Evolutionary conservation across 495 filamentous ascomycete species (phyloP), one percentile per base, ranked within the genome.

Genomic region (Penicillium goetzii): DNA sequence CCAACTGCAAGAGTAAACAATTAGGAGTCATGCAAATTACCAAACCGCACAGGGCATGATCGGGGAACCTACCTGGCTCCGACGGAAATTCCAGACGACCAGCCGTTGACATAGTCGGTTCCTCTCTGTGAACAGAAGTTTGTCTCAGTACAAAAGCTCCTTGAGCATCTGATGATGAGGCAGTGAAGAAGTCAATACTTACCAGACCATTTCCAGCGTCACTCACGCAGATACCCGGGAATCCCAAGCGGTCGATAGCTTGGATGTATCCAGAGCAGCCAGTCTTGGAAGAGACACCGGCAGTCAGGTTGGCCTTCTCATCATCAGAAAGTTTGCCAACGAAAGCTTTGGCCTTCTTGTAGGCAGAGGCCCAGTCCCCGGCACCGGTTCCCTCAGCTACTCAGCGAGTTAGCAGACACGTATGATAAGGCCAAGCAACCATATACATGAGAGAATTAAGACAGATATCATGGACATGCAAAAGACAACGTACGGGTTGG

Each of bases 171-270:
- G 9, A 8, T 7, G 2, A 7, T 32, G 30, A 32, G 5, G 30
- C 30, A 30, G 2, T 32, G 28, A 30, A n/a, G 49, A 30, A 11
- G 17, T 11, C 10, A 9, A 34, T 33, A 65, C 68, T 15, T 51
- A 74, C 72, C 38, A 89, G 67, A 8, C 87, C 88, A 67, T 89
- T 84, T 1, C 84, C 86, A 2, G 86, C 88, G 68, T 91, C 88
- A 11, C 72, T 74, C 0, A 91, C 77, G 63, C 88, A 90, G 34
- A 90, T 71, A 2, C 89, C 89, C 0, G 85, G 79, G 64, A 87
- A 90, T 1, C 67, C 72, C 4, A 90, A 72, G 8, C 86, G 77
- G 0, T 80, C 77, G 28, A 89, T 76, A 2, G 77, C 69, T 15
- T 71, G 73, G 8, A 81, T 86, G 63, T 80, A 79, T 17, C 87